These are phyloP conservation scores for Candolleomyces eurysporus DNA, from an alignment of 768 basidiomycete genomes.

Conservation along the genomic window DNA sequence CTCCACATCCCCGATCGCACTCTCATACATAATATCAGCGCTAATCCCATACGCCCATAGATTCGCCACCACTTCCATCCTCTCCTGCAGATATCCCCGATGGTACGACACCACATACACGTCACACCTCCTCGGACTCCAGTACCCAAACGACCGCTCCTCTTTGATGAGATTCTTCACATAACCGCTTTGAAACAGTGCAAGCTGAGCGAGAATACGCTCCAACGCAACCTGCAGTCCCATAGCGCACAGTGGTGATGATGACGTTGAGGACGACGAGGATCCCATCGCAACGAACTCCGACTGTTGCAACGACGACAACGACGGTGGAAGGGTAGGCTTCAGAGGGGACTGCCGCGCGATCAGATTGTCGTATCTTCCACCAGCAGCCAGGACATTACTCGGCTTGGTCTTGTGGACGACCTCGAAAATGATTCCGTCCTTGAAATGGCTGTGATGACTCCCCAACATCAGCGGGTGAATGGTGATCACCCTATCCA, in stretches of 20 bases:
- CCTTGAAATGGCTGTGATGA: constrained; percentile 64
- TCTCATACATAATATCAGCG: constrained; percentile 86
- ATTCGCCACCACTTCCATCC: constrained; percentile 72
- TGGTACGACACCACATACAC: constrained; percentile 83
- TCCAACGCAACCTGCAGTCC: constrained; percentile 78
- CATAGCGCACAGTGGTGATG: constrained; percentile 53
- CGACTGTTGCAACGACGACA: not conserved
- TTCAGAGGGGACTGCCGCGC: constrained; percentile 55
- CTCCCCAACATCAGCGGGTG: constrained; percentile 72
- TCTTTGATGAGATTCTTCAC: constrained; percentile 73
- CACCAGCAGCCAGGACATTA: constrained; percentile 79
- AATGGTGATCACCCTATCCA: constrained; percentile 61
- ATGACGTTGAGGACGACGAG: constrained; percentile 35
- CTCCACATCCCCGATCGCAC: constrained; percentile 58
- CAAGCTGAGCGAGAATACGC: constrained; percentile 69
- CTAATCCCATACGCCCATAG: constrained; percentile 83
- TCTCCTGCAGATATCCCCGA: constrained; percentile 70
- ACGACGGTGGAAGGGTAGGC: not conserved
- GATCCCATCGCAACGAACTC: not conserved
- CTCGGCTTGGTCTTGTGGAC: constrained; percentile 60
- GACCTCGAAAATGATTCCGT: constrained; percentile 76
- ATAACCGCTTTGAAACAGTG: constrained; percentile 66
- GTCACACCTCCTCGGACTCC: constrained; percentile 87
- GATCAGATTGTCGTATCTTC: constrained; percentile 79
- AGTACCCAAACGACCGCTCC: constrained; percentile 80